These are phyloP conservation scores for Hyphodiscus hymeniophilus DNA, from an alignment of 495 filamentous ascomycete species.

Conservation along the genomic window DNA sequence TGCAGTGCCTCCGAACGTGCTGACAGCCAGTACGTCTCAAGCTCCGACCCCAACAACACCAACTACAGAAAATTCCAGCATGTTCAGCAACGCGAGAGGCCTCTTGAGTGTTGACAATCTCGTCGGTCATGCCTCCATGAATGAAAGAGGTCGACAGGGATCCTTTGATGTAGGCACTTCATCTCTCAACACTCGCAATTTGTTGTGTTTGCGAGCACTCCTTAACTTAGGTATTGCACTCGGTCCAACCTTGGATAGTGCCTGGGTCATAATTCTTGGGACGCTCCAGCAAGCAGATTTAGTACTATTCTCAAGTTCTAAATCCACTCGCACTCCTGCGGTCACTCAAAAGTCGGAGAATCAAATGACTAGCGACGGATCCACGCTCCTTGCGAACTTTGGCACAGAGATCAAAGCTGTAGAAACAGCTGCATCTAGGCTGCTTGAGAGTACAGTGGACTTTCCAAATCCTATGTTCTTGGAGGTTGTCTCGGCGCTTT, in stretches of 20 bases:
- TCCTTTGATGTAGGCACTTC: constrained; percentile 38
- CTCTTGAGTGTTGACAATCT: constrained; percentile 57
- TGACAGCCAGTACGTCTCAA: constrained; percentile 45
- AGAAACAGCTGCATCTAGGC: constrained; percentile 73
- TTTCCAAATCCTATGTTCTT: constrained; percentile 76
- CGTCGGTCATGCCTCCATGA: constrained; percentile 38
- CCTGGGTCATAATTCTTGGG: constrained; percentile 87
- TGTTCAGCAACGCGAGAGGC: constrained; percentile 55
- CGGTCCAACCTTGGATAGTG: constrained; percentile 72
- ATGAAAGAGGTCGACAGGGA: constrained; percentile 44
- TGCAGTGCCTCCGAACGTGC: constrained; percentile 71
- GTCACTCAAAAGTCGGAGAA: constrained; percentile 26
- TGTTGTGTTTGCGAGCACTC: constrained; percentile 81
- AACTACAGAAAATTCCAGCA: constrained; percentile 39
- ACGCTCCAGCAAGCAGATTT: constrained; percentile 87
- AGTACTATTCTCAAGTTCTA: constrained; percentile 57
- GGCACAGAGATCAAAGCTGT: constrained; percentile 77
- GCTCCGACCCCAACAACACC: constrained; percentile 33
- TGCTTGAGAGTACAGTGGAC: constrained; percentile 85
- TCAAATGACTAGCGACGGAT: constrained; percentile 35
- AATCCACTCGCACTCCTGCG: constrained; percentile 35
- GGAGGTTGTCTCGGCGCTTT: constrained; percentile 67
- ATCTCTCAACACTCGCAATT: constrained; percentile 76
- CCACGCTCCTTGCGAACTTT: constrained; percentile 52
- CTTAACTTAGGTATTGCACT: constrained; percentile 92